Base-by-base conservation (phyloP, 306 rosid genomes). In the Rosa rugosa region DNA sequence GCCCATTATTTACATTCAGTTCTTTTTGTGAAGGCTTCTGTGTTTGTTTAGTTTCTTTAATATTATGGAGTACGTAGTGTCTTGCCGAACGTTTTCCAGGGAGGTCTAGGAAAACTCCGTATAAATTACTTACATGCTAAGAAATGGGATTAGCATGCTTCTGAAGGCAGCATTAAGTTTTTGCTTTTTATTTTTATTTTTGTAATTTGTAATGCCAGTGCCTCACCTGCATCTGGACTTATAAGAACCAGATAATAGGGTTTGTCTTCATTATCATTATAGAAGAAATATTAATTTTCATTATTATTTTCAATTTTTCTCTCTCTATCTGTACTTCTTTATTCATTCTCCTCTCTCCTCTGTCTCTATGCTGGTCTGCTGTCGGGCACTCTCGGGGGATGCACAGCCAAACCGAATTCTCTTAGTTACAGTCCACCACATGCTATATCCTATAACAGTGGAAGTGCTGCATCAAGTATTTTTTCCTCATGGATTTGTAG, bases 391-490 rank as follows among this genome's bases (percentile, higher is more conserved):
- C 83, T 85, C 84, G 59, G 97, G 70, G 70, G 96, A 90, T 81
- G 92, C 84, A 71, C 96, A 93, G 99, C 99, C 99, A 88, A 96
- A 96, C 84, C 91, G 96, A 89, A 93, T 96, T 85, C 99, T 96
- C 88, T 89, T 96, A 84, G 97, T 96, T 89, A 91, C 99, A 62
- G 83, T 96, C 90, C 99, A 96, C 79, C 99, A 96, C 79, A 93
- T 96, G 99, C 92, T 91, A 83, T 96, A 96, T 87, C 97, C 99
- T 73, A 96, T 96, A 85, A 96, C 99, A 62, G 99, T 90, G 96
- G 99, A 93, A 86, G 99, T 96, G 90, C 97, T 96, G 88, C 94
- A 90, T 78, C 99, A 96, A 93, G 99, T 96, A 73, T 93, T 96
- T 89, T 90, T 87, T 75, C 98, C 99, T 82, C 97, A 96, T 81